phyloP scores from a whole-genome alignment of 371 early-diverging fungal genomes.

The Mycotypha africana region DNA sequence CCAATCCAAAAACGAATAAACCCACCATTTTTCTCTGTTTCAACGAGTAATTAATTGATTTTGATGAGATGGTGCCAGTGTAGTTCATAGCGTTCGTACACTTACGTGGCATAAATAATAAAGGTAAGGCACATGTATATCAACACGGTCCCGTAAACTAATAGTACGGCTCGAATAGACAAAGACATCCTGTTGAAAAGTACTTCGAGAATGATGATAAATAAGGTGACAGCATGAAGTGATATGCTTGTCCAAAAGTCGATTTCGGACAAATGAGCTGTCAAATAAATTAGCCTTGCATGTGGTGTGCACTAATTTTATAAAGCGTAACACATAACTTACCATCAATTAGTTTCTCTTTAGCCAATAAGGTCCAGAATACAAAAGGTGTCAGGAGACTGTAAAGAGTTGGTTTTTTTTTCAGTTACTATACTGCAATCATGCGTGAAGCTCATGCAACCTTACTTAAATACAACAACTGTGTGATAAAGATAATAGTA shows the following conservation, averaged over 20 bases:
- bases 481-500: conserved; percentile 41
- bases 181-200: conserved; percentile 41
- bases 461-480: conserved; percentile 40
- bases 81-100: conserved; percentile 23
- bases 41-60: too few species aligned
- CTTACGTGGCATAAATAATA: conserved; percentile 40
- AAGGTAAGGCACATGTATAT: conserved; percentile 50
- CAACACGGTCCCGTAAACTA: conserved; percentile 34
- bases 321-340: too few species aligned
- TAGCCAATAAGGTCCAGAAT: conserved; percentile 40
- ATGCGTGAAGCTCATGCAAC: not conserved
- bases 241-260: conserved; percentile 43
- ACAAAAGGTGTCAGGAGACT: conserved; percentile 50
- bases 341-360: conserved; percentile 9
- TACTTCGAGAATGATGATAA: conserved; percentile 39
- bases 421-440: not conserved
- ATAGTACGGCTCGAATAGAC: conserved; percentile 28
- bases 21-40: conserved; percentile 38
- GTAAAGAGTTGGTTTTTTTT: too few species aligned
- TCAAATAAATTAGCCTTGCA: too few species aligned
- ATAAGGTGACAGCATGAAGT: conserved; percentile 49
- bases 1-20: conserved; percentile 54
- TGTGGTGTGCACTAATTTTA: too few species aligned
- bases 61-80: conserved; percentile 28
- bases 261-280: conserved; percentile 11